Evolutionary conservation across 2,329 filamentous ascomycete species (phyloP).

Genomic region (Aureobasidium melanogenum): DNA sequence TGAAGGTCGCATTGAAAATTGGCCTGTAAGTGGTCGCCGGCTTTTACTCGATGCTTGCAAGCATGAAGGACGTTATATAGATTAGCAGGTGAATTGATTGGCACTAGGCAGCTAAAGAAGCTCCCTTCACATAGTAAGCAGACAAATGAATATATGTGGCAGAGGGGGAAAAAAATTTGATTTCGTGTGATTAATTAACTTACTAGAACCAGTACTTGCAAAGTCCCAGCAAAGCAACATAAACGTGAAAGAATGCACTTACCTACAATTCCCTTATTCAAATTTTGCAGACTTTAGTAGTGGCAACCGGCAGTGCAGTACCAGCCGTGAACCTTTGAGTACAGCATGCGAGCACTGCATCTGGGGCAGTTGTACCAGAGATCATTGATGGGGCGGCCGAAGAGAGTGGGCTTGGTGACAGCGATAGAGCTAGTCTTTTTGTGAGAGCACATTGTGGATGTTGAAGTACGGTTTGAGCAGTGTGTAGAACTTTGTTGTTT

Average conservation of each 20-base stretch:
- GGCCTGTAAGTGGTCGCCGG: too few relatives aligned
- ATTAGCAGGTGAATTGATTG: too few relatives aligned
- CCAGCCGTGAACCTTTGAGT: not conserved
- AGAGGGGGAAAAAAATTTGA: not conserved
- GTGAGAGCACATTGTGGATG: not conserved
- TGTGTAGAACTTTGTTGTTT: not conserved
- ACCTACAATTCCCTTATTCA: not conserved
- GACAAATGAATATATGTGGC: not conserved
- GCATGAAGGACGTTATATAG: too few relatives aligned
- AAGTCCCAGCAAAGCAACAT: not conserved
- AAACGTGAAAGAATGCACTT: not conserved
- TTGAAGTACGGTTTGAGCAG: not conserved
- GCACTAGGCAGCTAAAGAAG: too few relatives aligned
- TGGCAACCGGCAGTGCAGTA: not conserved
- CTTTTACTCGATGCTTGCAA: too few relatives aligned
- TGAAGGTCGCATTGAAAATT: too few relatives aligned
- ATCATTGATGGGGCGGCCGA: not conserved
- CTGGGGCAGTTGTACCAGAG: not conserved
- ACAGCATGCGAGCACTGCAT: not conserved
- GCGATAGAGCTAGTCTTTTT: not conserved
- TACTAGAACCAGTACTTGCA: not conserved
- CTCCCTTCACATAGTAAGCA: not conserved
- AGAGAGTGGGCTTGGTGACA: not conserved
- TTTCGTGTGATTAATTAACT: not conserved
- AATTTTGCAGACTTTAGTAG: not conserved